Percentiles rank a stretch among this genome's conserved stretches.
Conservation (phyloP, 495 filamentous ascomycete species). For the Umbilicaria muhlenbergii region DNA sequence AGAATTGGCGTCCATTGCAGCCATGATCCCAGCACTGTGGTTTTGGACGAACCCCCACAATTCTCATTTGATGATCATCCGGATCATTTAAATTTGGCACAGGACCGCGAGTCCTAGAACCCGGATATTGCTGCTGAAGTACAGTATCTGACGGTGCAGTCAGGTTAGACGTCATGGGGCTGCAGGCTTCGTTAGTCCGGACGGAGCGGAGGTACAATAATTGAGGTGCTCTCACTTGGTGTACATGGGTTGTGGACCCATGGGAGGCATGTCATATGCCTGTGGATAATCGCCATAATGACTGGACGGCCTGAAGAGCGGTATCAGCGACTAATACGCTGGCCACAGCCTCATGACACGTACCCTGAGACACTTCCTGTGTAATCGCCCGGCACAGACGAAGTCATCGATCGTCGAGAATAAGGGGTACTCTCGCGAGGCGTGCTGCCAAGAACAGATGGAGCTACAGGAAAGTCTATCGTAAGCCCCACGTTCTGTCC, state of each 20-base stretch:
- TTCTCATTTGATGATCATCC: slow-evolving; percentile 4
- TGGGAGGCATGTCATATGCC: slow-evolving; percentile 2
- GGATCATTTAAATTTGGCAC: slow-evolving; percentile 1
- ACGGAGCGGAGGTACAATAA: background rate
- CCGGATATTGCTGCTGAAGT: background rate
- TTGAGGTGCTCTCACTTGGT: slow-evolving; percentile 2
- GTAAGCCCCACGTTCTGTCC: slow-evolving; percentile 9
- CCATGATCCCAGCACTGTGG: slow-evolving; percentile 94
- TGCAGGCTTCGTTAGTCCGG: background rate
- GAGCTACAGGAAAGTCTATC: slow-evolving; percentile 16
- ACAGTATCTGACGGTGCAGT: background rate
- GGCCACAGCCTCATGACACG: background rate
- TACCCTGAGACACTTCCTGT: slow-evolving; percentile 3
- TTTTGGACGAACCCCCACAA: slow-evolving; percentile 56
- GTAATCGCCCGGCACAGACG: slow-evolving; percentile 4
- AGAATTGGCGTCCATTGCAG: slow-evolving; percentile 87
- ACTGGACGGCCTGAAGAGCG: background rate
- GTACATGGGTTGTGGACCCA: slow-evolving; percentile 5
- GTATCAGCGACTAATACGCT: no score
- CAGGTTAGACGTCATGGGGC: background rate
- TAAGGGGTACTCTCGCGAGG: background rate
- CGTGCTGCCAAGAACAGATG: background rate
- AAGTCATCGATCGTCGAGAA: slow-evolving; percentile 8
- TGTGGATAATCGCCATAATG: slow-evolving; percentile 7
- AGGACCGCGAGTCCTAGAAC: background rate